Conservation (phyloP, 352 stramenopile species). For the Blastocystis sp. region DNA sequence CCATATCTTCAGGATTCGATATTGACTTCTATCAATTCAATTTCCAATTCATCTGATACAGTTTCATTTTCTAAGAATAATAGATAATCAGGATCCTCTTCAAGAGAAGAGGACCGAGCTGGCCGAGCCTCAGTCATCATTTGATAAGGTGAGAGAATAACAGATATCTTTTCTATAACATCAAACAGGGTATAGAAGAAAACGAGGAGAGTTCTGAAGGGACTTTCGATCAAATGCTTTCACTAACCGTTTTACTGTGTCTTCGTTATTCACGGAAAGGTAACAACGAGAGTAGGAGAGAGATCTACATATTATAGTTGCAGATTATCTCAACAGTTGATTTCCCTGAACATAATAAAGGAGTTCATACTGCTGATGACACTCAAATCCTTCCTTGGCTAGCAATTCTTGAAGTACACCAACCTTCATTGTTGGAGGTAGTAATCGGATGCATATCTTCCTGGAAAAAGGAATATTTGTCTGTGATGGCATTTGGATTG, state of each 20-base stretch:
- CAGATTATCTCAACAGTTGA: neutral
- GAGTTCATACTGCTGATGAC: neutral
- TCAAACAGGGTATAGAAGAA: neutral
- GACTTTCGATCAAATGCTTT: neutral
- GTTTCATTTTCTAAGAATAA: constrained; percentile 8
- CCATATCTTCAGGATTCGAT: neutral
- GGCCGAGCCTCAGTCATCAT: neutral
- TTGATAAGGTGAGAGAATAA: neutral
- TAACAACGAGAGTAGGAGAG: constrained; percentile 47
- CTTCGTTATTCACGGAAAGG: neutral
- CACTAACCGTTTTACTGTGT: neutral
- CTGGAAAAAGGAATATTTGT: neutral
- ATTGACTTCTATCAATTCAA: neutral
- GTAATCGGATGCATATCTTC: neutral
- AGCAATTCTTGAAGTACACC: constrained; percentile 1
- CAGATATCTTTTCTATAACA: constrained; percentile 8
- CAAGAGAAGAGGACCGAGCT: neutral
- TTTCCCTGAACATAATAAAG: constrained; percentile 59
- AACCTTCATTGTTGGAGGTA: constrained; percentile 4
- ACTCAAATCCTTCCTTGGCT: neutral
- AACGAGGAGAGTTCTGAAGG: neutral
- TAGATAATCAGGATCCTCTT: constrained; percentile 3
- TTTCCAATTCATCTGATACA: neutral
- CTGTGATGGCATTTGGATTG: neutral
- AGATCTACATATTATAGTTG: constrained; percentile 15